Base-by-base conservation (phyloP, 2,329 filamentous ascomycete genomes). In the Colletotrichum sp. region DNA sequence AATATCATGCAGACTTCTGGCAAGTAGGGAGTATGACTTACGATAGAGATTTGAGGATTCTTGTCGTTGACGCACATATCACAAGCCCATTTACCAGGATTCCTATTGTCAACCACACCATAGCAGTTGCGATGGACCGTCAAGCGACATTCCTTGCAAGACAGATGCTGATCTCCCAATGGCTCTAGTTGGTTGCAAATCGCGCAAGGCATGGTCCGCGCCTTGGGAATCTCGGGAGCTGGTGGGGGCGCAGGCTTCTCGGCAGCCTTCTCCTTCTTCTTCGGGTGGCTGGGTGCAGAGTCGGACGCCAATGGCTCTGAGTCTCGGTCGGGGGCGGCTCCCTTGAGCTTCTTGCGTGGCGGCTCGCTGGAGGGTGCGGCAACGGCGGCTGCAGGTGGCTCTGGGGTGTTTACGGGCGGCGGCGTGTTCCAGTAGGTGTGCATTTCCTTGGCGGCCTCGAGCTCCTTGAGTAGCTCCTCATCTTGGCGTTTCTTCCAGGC, bases 61-160 rank as follows among this genome's bases (percentile, higher is more conserved):
- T 96, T 95, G 83, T 99, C 97, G 82, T 99, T 99, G 49, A 93
- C 89, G 85, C 97, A 99, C 91, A 96, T 98, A 85, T 99, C 97
- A 84, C 97, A 99, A 55, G 94, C 92, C 97, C 97, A 99, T 85
- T 98, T 98, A 60, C 90, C 91, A 36, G 92, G 90, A 70, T 89
- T 90, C 57, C 95, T 92, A 72, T 93, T 92, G 62, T 93, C 92
- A 52, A 91, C 79, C 36, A 99, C 90, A n/a, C 97, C 97, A 82
- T 99, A 99, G 85, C 97, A 99, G 77, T 92, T 92, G 70, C 95
- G 94, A 84, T 99, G 97, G 28, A 99, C 96, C 5, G 96, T 96
- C 84, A 99, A 87, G 69, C 95, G 94, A 84, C 97, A 99, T 81
- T 98, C 95, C 65, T 92, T 91, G 84, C 97, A 99, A 55, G 93